Conservation (phyloP, 768 basidiomycete species). For the Russula earlei region DNA sequence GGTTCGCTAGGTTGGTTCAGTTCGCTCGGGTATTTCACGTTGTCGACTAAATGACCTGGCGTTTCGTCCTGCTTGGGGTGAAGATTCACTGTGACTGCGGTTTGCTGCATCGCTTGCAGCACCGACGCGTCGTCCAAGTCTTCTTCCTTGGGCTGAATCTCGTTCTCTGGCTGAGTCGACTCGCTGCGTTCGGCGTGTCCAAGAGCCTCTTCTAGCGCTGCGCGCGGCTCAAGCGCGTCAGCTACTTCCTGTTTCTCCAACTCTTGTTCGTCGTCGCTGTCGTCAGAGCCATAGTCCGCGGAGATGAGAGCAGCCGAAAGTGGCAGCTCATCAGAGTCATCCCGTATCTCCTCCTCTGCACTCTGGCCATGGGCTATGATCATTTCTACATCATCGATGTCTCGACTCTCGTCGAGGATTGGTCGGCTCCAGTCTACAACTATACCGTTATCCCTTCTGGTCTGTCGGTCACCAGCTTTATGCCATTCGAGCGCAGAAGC, state of each 20-base stretch:
- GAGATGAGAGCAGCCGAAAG: slow-evolving; percentile 7
- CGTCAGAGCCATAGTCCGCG: slow-evolving; percentile 26
- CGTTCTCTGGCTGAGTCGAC: slow-evolving; percentile 26
- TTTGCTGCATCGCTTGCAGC: slow-evolving; percentile 23
- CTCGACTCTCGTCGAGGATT: slow-evolving; percentile 27
- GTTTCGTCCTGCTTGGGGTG: slow-evolving; percentile 25
- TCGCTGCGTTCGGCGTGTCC: slow-evolving; percentile 32
- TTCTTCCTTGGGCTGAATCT: slow-evolving; percentile 37
- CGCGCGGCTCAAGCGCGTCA: slow-evolving; percentile 50
- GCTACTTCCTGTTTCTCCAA: slow-evolving; percentile 43
- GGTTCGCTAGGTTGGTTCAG: neutral
- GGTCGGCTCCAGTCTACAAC: slow-evolving; percentile 56
- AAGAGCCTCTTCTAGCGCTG: slow-evolving; percentile 49
- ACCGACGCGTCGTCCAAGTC: slow-evolving; percentile 50
- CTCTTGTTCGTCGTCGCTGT: slow-evolving; percentile 53
- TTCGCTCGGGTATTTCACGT: neutral
- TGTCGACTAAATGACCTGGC: neutral
- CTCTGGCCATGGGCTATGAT: slow-evolving; percentile 24
- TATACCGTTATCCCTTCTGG: slow-evolving; percentile 56
- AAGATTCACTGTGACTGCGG: slow-evolving; percentile 30
- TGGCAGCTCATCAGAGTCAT: slow-evolving; percentile 19
- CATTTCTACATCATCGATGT: slow-evolving; percentile 30
- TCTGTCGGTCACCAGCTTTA: slow-evolving; percentile 51
- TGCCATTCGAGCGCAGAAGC: slow-evolving; percentile 86
- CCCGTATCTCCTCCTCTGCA: slow-evolving; percentile 27